These are phyloP conservation scores for Alternaria atra DNA, from an alignment of 2,329 filamentous ascomycete genomes.

Conservation along the genomic window DNA sequence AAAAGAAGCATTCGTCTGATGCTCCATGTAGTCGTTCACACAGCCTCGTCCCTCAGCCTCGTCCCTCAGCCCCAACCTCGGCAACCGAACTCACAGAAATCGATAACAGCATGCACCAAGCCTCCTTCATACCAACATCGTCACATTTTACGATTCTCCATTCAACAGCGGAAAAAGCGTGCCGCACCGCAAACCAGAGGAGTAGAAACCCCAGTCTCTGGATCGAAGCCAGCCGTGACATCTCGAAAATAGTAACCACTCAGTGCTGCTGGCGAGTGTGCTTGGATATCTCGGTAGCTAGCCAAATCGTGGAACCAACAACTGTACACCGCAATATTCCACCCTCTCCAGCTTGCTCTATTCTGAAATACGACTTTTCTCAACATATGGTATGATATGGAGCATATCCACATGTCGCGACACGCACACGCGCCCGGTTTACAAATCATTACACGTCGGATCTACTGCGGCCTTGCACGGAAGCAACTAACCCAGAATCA, in stretches of 20 bases:
- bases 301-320: not conserved
- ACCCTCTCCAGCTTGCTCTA: not conserved
- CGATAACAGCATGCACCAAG: conserved; percentile 21
- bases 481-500: not conserved
- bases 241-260: conserved; percentile 57
- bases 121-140: conserved; percentile 2
- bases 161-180: conserved; percentile 53
- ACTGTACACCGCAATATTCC: not conserved
- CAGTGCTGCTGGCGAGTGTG: conserved; percentile 40
- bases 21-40: conserved; percentile 19
- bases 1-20: conserved; percentile 17
- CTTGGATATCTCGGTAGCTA: not conserved
- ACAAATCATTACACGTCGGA: not conserved
- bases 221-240: conserved; percentile 51
- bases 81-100: conserved; percentile 22
- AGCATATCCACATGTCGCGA: not conserved
- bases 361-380: not conserved
- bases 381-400: not conserved
- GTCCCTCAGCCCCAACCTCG: conserved; percentile 29
- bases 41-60: conserved; percentile 26
- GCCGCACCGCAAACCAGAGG: conserved; percentile 51
- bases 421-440: not conserved
- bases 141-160: conserved; percentile 52
- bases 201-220: conserved; percentile 42
- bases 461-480: conserved; percentile 1